Conservation (phyloP, 257 asterid species). For the Linaria vulgaris region DNA sequence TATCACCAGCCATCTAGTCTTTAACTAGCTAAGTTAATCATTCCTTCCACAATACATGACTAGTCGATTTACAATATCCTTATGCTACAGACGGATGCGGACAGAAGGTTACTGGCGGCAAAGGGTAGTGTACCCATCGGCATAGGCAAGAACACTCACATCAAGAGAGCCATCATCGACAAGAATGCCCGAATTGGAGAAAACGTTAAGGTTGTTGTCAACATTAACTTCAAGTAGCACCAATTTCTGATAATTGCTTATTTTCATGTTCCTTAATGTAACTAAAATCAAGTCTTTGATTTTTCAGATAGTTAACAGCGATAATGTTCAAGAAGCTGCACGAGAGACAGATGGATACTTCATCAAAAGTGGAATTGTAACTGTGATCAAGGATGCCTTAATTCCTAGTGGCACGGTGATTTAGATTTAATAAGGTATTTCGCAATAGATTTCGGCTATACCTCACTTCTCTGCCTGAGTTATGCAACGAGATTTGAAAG, state of each 20-base stretch:
- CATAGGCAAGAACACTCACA: constrained; percentile 76
- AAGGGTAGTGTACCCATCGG: constrained; percentile 89
- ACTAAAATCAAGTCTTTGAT: neutral
- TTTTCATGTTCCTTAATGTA: neutral
- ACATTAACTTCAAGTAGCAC: neutral
- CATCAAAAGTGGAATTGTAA: constrained; percentile 89
- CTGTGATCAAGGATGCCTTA: constrained; percentile 85
- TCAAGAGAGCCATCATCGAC: constrained; percentile 90
- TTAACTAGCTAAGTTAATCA: neutral
- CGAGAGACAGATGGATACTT: constrained; percentile 94
- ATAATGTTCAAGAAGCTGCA: constrained; percentile 87
- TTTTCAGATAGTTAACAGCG: constrained; percentile 67
- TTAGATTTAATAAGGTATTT: constrained; percentile 34
- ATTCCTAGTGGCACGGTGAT: constrained; percentile 72
- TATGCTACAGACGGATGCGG: constrained; percentile 69
- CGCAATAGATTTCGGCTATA: constrained; percentile 4
- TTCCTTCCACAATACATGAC: constrained; percentile 12
- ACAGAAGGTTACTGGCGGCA: constrained; percentile 59
- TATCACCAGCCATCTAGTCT: neutral
- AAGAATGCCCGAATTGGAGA: constrained; percentile 91
- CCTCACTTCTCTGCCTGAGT: neutral
- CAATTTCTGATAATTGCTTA: neutral
- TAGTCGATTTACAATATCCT: neutral
- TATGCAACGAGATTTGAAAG: neutral
- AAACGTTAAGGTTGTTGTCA: constrained; percentile 57